Evolutionary conservation across 2,329 filamentous ascomycete species (phyloP).

Genomic region (Nothophoma quercina): DNA sequence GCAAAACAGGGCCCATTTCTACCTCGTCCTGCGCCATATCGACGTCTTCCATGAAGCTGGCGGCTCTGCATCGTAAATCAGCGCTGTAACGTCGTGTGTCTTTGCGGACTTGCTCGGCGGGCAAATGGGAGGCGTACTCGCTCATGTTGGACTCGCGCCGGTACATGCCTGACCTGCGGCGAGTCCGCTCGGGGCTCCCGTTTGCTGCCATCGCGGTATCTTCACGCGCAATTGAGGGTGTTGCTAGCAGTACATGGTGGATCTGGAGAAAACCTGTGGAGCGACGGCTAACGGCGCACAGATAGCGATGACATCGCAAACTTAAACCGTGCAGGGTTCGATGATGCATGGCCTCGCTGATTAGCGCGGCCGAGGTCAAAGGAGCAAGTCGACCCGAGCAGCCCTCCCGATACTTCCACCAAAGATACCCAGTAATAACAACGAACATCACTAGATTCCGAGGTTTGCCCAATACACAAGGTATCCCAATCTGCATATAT

Average conservation of each 20-base stretch:
- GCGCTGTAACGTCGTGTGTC: not conserved
- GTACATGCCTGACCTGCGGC: constrained; percentile 60
- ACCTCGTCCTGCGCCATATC: constrained; percentile 98
- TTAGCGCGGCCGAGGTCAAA: constrained; percentile 1
- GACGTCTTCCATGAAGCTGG: constrained; percentile 91
- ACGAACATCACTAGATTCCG: too few relatives aligned
- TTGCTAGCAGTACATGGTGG: constrained; percentile 5
- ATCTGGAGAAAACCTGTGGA: constrained; percentile 14
- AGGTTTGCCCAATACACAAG: too few relatives aligned
- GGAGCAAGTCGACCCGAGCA: not conserved
- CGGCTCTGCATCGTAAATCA: constrained; percentile 23
- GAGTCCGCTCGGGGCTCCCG: constrained; percentile 45
- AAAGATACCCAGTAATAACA: too few relatives aligned
- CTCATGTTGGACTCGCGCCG: constrained; percentile 71
- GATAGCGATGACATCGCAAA: constrained; percentile 14
- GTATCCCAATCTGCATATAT: too few relatives aligned
- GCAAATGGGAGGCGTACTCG: constrained; percentile 43
- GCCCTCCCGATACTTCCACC: too few relatives aligned
- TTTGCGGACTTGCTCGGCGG: not conserved
- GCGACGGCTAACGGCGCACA: constrained; percentile 4
- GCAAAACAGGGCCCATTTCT: constrained; percentile 41
- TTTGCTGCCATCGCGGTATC: constrained; percentile 44
- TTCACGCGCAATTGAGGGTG: constrained; percentile 13
- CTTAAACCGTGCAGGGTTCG: not conserved
- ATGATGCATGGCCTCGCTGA: not conserved